Conservation (phyloP, 495 filamentous ascomycete species). For the Penicillium angulare region DNA sequence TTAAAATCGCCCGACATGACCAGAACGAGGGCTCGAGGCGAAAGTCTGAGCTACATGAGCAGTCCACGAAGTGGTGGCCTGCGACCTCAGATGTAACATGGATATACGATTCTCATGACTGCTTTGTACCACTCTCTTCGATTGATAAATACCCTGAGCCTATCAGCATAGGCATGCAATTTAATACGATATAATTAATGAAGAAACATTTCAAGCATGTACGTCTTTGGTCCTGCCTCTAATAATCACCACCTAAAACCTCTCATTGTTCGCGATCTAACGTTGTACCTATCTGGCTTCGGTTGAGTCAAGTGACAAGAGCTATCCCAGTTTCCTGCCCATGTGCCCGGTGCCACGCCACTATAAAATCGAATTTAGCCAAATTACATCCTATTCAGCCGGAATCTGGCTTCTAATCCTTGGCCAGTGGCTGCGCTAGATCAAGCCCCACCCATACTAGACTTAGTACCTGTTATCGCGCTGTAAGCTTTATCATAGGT, state of each 20-base stretch:
- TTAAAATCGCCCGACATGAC: constrained; percentile 25
- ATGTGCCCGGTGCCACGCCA: not conserved
- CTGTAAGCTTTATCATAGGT: constrained; percentile 1
- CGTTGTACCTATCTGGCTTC: too few relatives aligned
- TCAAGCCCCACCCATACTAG: not conserved
- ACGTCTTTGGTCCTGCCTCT: too few relatives aligned
- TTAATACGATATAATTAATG: not conserved
- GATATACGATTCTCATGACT: not conserved
- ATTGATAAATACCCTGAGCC: constrained; percentile 9
- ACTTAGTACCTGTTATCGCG: not conserved
- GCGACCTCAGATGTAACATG: constrained; percentile 27
- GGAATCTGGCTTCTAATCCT: not conserved
- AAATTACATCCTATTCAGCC: constrained; percentile 13
- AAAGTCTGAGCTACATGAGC: constrained; percentile 26
- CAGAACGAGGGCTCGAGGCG: constrained; percentile 26
- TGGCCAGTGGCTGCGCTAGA: constrained; percentile 13
- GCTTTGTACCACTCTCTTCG: not conserved
- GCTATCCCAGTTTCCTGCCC: too few relatives aligned
- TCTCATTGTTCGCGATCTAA: too few relatives aligned
- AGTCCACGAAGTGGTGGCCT: constrained; percentile 34
- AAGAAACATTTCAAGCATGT: not conserved
- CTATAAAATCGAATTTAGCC: constrained; percentile 12
- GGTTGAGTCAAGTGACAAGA: too few relatives aligned
- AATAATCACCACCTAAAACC: too few relatives aligned
- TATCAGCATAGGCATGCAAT: not conserved